Evolutionary conservation across 176 grass and related monocot species (phyloP), one percentile per base, ranked within the genome.

Genomic region (Saccharum spontaneum): DNA sequence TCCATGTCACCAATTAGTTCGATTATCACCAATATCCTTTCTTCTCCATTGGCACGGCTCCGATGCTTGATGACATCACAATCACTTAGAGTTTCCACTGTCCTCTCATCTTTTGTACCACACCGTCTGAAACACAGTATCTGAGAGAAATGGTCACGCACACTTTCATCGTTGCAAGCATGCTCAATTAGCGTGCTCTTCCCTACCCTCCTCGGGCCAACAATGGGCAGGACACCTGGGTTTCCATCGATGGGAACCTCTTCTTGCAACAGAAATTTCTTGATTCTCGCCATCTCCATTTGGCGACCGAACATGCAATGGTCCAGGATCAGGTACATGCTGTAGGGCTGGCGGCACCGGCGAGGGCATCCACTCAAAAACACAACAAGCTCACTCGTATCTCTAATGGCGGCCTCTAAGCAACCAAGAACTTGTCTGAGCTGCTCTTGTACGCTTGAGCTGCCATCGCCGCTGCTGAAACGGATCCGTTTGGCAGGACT

Each of bases 141-240:
- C 22, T 30, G 12, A 5, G 69, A 54, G 62, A 87, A 81, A 43
- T 82, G 41, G 2, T 1, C 10, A 4, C 64, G 71, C 30, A 70
- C 79, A 7, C 64, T 83, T 1, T 72, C 34, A 15, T 83, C 33
- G 4, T 52, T n/a, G 20, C 63, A 77, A 30, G 28, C 67, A 24
- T 88, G 79, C 64, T 82, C 71, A 1, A 34, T 62, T 9, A 88
- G 22, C 22, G 67, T 83, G 23, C 34, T 88, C 71, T 83, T 88
- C 13, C 86, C 86, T 17, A 78, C 39, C 8, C 20, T 66, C 1
- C 4, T 0, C 0, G 15, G 24, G 0, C 78, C 78, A n/a, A 80
- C 10, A 1, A 80, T 37, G 0, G 63, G 17, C 18, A 68, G 28
- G 43, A 67, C 78, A 15, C 62, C 26, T 50, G 2, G 24, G 9